A percentile compares a stretch with the other conserved stretches of the same genome.
phyloP scores from a whole-genome alignment of 257 asterid species.

The Schizonepeta tenuifolia region DNA sequence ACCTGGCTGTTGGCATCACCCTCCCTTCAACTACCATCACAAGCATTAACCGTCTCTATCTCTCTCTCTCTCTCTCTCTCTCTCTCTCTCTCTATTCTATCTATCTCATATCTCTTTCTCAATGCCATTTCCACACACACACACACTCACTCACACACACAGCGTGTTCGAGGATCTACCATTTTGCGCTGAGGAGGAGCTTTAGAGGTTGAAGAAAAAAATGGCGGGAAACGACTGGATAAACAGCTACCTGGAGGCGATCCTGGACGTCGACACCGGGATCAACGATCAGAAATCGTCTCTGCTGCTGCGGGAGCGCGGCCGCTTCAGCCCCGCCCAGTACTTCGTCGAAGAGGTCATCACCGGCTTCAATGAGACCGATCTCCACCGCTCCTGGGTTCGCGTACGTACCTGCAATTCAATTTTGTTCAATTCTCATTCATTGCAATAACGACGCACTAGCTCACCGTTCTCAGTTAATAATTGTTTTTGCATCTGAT shows the following conservation, averaged over 20 bases:
- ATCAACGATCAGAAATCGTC: slow-evolving; percentile 57
- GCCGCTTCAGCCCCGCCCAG: slow-evolving; percentile 83
- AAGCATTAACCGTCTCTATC: slow-evolving; percentile 23
- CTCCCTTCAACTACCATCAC: slow-evolving; percentile 19
- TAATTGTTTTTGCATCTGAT: too few species aligned
- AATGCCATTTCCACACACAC: slow-evolving; percentile 20
- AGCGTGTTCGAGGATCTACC: not conserved
- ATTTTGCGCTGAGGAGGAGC: slow-evolving; percentile 10
- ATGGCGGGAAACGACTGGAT: slow-evolving; percentile 86
- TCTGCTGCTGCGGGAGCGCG: slow-evolving; percentile 70
- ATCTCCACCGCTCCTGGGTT: slow-evolving; percentile 85
- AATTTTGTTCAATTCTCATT: not conserved
- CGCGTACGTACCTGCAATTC: slow-evolving; percentile 43
- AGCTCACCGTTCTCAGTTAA: too few species aligned
- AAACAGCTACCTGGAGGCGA: slow-evolving; percentile 77
- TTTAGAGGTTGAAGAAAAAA: not conserved
- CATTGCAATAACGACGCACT: too few species aligned
- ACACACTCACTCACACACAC: slow-evolving; percentile 17
- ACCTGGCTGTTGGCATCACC: slow-evolving; percentile 25
- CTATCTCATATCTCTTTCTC: not conserved
- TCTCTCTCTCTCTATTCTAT: slow-evolving; percentile 12
- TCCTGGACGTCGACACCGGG: slow-evolving; percentile 69
- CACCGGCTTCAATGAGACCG: slow-evolving; percentile 82
- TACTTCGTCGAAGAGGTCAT: slow-evolving; percentile 86
- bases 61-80: not conserved